phyloP scores from a whole-genome alignment of 108 stramenopile species.

The Schizochytrium sp. region DNA sequence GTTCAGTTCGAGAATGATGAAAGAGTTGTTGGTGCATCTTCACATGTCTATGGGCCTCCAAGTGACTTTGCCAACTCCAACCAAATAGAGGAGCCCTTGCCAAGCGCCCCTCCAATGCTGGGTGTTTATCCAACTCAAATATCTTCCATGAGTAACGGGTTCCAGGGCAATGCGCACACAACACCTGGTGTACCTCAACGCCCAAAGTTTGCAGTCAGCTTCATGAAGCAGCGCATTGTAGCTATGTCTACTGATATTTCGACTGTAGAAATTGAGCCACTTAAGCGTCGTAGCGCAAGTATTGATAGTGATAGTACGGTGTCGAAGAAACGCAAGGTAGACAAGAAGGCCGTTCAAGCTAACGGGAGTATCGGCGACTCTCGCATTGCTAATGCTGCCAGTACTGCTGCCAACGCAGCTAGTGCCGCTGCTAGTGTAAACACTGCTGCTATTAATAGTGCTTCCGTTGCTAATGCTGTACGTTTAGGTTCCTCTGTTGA shows the following conservation, averaged over 20 bases:
- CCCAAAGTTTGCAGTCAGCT: conserved; percentile 45
- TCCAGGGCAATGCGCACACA: background rate
- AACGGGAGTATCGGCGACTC: background rate
- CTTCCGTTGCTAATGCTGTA: background rate
- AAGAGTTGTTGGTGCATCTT: background rate
- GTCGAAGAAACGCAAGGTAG: background rate
- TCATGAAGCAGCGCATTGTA: conserved; percentile 11
- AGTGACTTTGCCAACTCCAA: background rate
- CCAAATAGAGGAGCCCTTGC: conserved; percentile 3
- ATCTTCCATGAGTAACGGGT: background rate
- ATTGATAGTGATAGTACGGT: background rate
- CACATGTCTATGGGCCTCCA: background rate
- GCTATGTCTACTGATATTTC: background rate
- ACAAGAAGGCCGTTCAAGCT: background rate
- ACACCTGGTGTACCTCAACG: background rate
- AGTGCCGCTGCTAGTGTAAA: background rate
- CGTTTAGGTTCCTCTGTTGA: background rate
- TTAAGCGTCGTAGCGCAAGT: conserved; percentile 21
- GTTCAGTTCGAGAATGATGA: background rate
- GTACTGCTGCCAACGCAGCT: background rate
- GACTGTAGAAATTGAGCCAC: conserved; percentile 3
- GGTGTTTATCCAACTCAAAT: background rate
- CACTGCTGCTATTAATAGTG: background rate
- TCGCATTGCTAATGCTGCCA: background rate
- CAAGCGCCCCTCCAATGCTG: conserved; percentile 33